Evolutionary conservation across 225 moss, liverwort and hornwort species (phyloP).

Genomic region (Polytrichum commune): DNA sequence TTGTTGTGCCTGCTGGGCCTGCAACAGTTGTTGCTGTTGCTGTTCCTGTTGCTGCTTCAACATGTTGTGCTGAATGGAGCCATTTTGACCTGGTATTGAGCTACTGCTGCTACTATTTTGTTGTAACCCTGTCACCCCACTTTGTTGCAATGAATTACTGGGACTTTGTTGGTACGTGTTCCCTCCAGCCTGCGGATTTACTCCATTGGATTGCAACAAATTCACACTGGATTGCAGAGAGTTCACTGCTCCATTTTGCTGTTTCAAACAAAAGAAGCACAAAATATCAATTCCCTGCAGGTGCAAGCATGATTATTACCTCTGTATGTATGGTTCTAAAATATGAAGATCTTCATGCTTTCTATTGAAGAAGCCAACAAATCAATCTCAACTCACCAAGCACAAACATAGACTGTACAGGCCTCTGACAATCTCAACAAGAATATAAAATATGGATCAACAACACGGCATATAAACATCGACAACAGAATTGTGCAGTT

Average conservation of each 20-base stretch:
- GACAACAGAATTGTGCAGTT: too few relatives aligned
- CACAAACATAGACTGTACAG: too few relatives aligned
- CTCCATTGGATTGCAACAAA: slow-evolving; percentile 54
- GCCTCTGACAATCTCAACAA: too few relatives aligned
- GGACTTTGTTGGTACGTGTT: slow-evolving; percentile 56
- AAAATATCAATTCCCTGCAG: neutral
- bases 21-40: slow-evolving; percentile 82
- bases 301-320: too few relatives aligned
- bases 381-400: too few relatives aligned
- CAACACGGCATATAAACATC: too few relatives aligned
- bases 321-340: too few relatives aligned
- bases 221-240: slow-evolving; percentile 51
- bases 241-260: slow-evolving; percentile 50
- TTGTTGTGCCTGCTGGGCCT: slow-evolving; percentile 72
- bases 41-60: slow-evolving; percentile 62
- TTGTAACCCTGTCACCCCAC: slow-evolving; percentile 53
- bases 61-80: slow-evolving; percentile 63
- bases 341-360: too few relatives aligned
- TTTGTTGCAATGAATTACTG: slow-evolving; percentile 67
- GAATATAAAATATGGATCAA: too few relatives aligned
- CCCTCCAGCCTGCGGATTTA: slow-evolving; percentile 46
- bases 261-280: slow-evolving; percentile 10
- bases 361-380: too few relatives aligned
- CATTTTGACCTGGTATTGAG: slow-evolving; percentile 52
- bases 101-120: slow-evolving; percentile 56